A percentile compares a stretch with the other conserved stretches of the same genome.
These are phyloP conservation scores for Fusarium tjaetaba DNA, from an alignment of 2,329 filamentous ascomycete species.

Conservation along the genomic window DNA sequence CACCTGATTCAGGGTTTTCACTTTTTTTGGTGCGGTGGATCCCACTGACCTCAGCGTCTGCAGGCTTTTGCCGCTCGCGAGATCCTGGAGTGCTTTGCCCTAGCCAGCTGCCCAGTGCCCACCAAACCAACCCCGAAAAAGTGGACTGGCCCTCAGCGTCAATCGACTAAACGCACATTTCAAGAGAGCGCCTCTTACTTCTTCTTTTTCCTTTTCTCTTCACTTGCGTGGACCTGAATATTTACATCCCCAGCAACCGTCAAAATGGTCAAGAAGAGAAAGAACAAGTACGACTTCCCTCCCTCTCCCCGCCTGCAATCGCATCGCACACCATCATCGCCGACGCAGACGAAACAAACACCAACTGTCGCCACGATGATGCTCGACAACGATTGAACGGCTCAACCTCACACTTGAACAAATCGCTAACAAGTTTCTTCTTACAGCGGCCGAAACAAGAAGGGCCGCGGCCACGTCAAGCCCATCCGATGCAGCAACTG, in stretches of 20 bases:
- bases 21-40: background rate
- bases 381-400: constrained; percentile 20
- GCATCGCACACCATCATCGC: constrained; percentile 23
- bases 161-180: constrained; percentile 45
- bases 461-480: constrained; percentile 99
- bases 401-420: background rate
- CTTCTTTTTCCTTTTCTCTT: constrained; percentile 31
- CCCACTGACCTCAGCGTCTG: background rate
- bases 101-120: constrained; percentile 8
- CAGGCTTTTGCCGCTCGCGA: background rate
- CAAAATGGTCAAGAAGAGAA: constrained; percentile 79
- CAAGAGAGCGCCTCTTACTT: constrained; percentile 46
- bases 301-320: constrained; percentile 27
- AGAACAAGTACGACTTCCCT: constrained; percentile 66
- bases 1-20: constrained; percentile 47
- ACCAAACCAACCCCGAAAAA: constrained; percentile 14
- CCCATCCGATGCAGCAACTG: constrained; percentile 85
- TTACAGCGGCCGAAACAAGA: constrained; percentile 96
- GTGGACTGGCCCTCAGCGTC: constrained; percentile 36
- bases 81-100: constrained; percentile 26
- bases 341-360: constrained; percentile 30
- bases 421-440: constrained; percentile 30
- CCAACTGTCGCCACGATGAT: constrained; percentile 5
- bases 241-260: constrained; percentile 59
- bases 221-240: constrained; percentile 48